phyloP scores from a whole-genome alignment of 1,284 basidiomycete genomes.

The Moesziomyces aphidis region DNA sequence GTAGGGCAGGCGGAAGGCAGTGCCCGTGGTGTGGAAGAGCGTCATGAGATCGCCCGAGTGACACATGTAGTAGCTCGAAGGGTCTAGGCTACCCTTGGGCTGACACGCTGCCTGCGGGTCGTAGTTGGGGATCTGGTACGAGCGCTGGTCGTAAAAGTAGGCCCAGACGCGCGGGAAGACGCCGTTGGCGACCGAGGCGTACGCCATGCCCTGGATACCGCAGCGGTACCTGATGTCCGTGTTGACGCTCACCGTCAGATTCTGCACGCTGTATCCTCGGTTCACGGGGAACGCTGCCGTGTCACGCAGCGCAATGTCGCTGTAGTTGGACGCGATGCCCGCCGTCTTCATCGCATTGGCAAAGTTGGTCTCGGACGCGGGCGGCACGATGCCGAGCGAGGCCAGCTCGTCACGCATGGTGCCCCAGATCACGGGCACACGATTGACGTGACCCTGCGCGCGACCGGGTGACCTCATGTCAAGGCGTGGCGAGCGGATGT shows the following conservation, averaged over 20 bases:
- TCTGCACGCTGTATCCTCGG: constrained; percentile 30
- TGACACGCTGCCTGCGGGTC: constrained; percentile 33
- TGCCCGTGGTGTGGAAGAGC: constrained; percentile 36
- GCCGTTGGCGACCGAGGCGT: constrained; percentile 36
- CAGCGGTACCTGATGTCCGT: constrained; percentile 41
- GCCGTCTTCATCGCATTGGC: constrained; percentile 37
- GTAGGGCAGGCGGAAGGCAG: constrained; percentile 28
- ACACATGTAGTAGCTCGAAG: constrained; percentile 46
- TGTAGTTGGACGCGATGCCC: constrained; percentile 37
- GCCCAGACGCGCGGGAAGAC: constrained; percentile 43
- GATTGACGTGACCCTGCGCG: constrained; percentile 37
- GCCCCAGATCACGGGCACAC: constrained; percentile 51
- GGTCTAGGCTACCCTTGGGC: constrained; percentile 16
- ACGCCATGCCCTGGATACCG: constrained; percentile 41
- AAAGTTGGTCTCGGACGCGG: constrained; percentile 34
- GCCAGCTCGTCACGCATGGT: constrained; percentile 54
- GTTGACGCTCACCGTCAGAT: constrained; percentile 40
- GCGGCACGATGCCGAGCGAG: constrained; percentile 47
- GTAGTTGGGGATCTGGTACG: constrained; percentile 44
- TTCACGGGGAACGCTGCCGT: constrained; percentile 29
- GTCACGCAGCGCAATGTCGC: constrained; percentile 33
- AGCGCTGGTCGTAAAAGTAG: constrained; percentile 36
- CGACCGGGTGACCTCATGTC: constrained; percentile 32
- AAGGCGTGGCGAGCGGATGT: constrained; percentile 30
- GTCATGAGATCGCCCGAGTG: constrained; percentile 47